Conservation (phyloP, 2,329 filamentous ascomycete genomes). For the Neonectria ditissima region DNA sequence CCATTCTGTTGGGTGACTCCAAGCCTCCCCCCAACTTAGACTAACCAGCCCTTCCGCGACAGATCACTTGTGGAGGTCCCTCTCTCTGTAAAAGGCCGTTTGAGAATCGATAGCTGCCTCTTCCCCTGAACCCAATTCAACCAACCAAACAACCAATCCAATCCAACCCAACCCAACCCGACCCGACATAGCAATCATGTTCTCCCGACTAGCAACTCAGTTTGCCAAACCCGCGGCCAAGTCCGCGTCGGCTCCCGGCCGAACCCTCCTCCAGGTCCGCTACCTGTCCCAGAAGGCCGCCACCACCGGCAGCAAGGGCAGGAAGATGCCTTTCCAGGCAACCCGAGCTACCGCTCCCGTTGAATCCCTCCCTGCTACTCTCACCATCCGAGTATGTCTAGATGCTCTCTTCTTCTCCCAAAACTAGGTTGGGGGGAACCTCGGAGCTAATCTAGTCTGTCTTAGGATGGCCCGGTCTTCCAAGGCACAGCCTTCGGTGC, state of each 20-base stretch:
- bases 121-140: constrained; percentile 19
- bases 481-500: constrained; percentile 97
- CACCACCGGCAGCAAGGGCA: constrained; percentile 76
- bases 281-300: constrained; percentile 55
- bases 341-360: constrained; percentile 73
- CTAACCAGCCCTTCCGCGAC: constrained; percentile 32
- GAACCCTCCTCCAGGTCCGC: constrained; percentile 55
- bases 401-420: neutral
- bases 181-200: constrained; percentile 58
- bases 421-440: neutral
- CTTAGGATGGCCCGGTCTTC: constrained; percentile 91
- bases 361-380: constrained; percentile 75
- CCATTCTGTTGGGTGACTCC: constrained; percentile 26
- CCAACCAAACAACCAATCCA: constrained; percentile 12
- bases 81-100: constrained; percentile 46
- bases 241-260: constrained; percentile 55
- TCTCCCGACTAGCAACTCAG: constrained; percentile 66
- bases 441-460: constrained; percentile 25
- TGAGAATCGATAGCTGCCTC: constrained; percentile 29
- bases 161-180: constrained; percentile 3
- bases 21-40: constrained; percentile 22
- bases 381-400: constrained; percentile 85
- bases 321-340: constrained; percentile 71
- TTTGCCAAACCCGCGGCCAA: constrained; percentile 66
- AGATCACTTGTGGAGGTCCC: constrained; percentile 59